Base-by-base conservation (phyloP, 31 red algal species). In the Odonthalia washingtoniensis region DNA sequence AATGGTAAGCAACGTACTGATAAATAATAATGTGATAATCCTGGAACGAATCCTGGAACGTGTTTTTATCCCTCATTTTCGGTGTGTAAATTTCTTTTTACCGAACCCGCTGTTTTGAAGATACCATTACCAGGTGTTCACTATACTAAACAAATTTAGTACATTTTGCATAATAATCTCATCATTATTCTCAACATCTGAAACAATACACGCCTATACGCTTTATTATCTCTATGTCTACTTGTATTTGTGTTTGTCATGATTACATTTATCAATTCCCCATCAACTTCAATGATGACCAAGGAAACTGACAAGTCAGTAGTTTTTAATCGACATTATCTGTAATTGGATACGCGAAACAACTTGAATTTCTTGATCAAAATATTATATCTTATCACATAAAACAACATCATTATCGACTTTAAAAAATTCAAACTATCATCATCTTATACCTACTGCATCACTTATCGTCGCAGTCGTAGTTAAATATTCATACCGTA, bases 401-500 rank as follows among this genome's bases (percentile, higher is more conserved):
- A 9, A 21, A 9, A 21, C 21, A 9, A 14, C 49, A 57, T 57
- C 21, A 9, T 57, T 21, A 57, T 9, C 9, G 21, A 21, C 9
- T 57, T 9, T 14, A 21, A 9, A 57, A 57, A 14, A 57, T 9
- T 57, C 49, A 9, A 57, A 21, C 21, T 14, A 9, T 21, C 49
- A 57, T n/a, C n/a, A 62, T n/a, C 53, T 62, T 18, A 62, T 62
- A 62, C 53, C 31, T 5, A 68, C 65, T 14, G 31, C 49, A 57
- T 57, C 49, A 21, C 21, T 57, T 14, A 57, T 57, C 49, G 49
- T 57, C 49, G 21, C 49, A 14, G 12, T 95, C 2, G 88, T 83
- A 33, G 81, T 87, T 38, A 91, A 95, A 40, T 95, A 82, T 27
- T 81, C 85, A 24, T 95, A 89, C 69, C 87, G 93, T 4, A 27